Percentiles rank a stretch among this genome's conserved stretches.
phyloP scores from a whole-genome alignment of 495 filamentous ascomycete species.

The Staphylotrichum longicolle region DNA sequence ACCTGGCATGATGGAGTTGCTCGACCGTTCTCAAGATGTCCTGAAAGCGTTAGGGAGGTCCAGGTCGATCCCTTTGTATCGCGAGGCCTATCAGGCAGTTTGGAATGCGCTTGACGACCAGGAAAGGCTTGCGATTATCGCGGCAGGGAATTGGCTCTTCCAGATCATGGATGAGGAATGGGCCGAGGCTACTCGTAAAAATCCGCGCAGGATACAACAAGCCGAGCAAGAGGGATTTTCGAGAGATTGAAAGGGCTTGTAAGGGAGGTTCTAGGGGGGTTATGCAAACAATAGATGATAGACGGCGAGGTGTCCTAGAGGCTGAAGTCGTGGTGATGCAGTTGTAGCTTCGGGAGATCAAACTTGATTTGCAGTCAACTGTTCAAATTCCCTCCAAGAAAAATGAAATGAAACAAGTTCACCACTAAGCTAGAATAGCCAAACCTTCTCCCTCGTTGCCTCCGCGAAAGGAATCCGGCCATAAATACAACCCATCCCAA shows the following conservation, averaged over 20 bases:
- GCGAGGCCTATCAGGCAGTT: slow-evolving; percentile 12
- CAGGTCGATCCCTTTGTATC: slow-evolving; percentile 5
- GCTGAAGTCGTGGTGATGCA: too few species aligned
- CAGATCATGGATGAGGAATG: slow-evolving; percentile 17
- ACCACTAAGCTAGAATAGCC: too few species aligned
- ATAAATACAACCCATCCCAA: too few species aligned
- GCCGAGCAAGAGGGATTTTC: slow-evolving; percentile 8
- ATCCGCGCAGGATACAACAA: slow-evolving; percentile 13
- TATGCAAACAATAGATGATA: slow-evolving; percentile 1
- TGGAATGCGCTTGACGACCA: slow-evolving; percentile 19
- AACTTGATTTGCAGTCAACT: too few species aligned
- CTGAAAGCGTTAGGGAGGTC: neutral
- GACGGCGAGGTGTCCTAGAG: too few species aligned
- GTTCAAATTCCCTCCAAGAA: too few species aligned
- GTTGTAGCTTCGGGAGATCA: too few species aligned
- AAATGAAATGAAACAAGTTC: too few species aligned
- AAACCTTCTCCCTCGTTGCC: too few species aligned
- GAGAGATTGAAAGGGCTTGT: slow-evolving; percentile 13
- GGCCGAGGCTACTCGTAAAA: slow-evolving; percentile 14
- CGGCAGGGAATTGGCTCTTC: slow-evolving; percentile 1
- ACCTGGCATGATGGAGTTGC: slow-evolving; percentile 12
- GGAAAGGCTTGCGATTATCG: slow-evolving; percentile 18
- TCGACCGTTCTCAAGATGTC: slow-evolving; percentile 9
- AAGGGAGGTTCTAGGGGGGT: slow-evolving; percentile 8
- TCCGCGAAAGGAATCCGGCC: too few species aligned